Conservation (phyloP, 257 asterid species). For the Solanum medicagineum region DNA sequence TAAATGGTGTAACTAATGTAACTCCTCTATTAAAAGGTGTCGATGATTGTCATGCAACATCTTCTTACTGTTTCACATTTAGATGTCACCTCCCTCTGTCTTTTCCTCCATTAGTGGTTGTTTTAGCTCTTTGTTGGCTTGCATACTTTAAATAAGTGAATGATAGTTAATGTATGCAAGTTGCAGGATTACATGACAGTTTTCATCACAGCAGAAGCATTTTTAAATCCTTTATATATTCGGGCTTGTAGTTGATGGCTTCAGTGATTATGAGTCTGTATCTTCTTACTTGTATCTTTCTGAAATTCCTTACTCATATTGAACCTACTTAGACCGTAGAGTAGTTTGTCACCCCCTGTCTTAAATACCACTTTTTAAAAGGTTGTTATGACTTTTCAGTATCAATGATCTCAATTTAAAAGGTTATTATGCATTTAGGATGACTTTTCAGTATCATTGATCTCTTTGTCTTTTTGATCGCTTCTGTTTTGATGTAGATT, state of each 20-base stretch:
- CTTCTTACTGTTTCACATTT: neutral
- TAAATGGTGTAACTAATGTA: neutral
- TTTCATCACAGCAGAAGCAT: neutral
- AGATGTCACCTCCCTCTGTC: neutral
- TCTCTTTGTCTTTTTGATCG: neutral
- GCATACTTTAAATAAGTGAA: neutral
- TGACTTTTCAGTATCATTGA: neutral
- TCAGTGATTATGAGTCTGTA: neutral
- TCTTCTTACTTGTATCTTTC: neutral
- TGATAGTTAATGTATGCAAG: neutral
- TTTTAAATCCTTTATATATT: neutral
- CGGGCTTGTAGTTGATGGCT: neutral
- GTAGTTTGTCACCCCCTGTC: neutral
- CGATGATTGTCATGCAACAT: neutral
- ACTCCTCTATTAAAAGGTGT: neutral
- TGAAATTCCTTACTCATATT: neutral
- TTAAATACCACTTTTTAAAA: neutral
- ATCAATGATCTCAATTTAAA: neutral
- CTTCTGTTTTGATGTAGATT: neutral
- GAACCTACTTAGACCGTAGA: neutral
- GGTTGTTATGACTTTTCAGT: neutral
- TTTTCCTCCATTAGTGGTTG: neutral
- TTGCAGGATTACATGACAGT: neutral
- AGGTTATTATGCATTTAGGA: neutral
- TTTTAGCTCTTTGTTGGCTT: neutral